Evolutionary conservation across 495 filamentous ascomycete species (phyloP).

Genomic region (Tricharina praecox): DNA sequence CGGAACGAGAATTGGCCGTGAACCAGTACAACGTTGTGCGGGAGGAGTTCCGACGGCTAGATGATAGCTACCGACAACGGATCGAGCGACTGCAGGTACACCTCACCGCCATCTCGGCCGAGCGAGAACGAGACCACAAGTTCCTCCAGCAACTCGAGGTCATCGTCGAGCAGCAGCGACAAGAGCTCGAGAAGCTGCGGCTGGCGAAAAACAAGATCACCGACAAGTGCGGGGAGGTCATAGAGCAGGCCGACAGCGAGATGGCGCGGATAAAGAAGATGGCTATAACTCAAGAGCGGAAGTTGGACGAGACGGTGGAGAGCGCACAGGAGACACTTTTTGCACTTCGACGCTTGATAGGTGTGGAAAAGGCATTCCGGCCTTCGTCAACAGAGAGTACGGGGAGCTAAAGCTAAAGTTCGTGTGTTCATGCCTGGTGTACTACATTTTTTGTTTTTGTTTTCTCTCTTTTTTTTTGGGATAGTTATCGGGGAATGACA

Average conservation of each 20-base stretch:
- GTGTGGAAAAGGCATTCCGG: conserved; percentile 20
- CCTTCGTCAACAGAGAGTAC: neutral
- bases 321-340: conserved; percentile 19
- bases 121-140: conserved; percentile 30
- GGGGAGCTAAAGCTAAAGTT: neutral
- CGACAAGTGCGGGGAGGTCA: conserved; percentile 42
- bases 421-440: neutral
- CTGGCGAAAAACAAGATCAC: conserved; percentile 43
- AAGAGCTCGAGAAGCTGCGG: conserved; percentile 41
- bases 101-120: conserved; percentile 30
- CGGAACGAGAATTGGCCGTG: conserved; percentile 29
- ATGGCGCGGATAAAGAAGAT: conserved; percentile 17
- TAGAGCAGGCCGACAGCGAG: conserved; percentile 34
- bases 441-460: neutral
- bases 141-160: conserved; percentile 30
- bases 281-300: conserved; percentile 14
- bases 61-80: conserved; percentile 39
- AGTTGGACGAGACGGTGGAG: conserved; percentile 14
- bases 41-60: conserved; percentile 46
- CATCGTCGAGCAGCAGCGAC: conserved; percentile 33
- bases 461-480: neutral
- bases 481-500: neutral
- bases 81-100: conserved; percentile 40
- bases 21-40: conserved; percentile 56
- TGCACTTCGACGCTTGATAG: conserved; percentile 20